A percentile compares a stretch with the other conserved stretches of the same genome.
These are phyloP conservation scores for Vinca major DNA, from an alignment of 305 asterid species.

Conservation along the genomic window DNA sequence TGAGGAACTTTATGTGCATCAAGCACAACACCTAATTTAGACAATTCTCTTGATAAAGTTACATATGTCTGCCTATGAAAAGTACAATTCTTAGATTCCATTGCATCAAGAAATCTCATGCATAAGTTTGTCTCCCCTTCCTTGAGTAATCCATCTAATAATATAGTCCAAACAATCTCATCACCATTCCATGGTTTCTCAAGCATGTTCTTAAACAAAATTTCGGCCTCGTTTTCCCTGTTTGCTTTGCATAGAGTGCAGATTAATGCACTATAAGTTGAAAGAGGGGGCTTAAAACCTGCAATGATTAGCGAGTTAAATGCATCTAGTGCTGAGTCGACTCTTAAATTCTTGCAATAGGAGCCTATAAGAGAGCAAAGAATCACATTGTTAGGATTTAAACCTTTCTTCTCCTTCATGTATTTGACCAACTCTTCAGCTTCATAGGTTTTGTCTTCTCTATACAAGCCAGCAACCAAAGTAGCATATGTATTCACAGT, in stretches of 20 bases:
- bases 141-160: conserved; percentile 79
- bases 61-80: conserved; percentile 46
- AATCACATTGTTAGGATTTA: conserved; percentile 47
- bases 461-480: conserved; percentile 55
- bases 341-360: conserved; percentile 63
- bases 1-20: not conserved
- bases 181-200: conserved; percentile 57
- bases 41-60: conserved; percentile 53
- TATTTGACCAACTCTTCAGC: conserved; percentile 53
- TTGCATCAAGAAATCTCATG: conserved; percentile 50
- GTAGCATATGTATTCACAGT: conserved; percentile 40
- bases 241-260: conserved; percentile 46
- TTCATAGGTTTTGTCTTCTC: conserved; percentile 53
- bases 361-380: conserved; percentile 56
- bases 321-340: conserved; percentile 45
- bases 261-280: conserved; percentile 44
- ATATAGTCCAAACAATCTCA: conserved; percentile 88
- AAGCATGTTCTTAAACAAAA: conserved; percentile 56
- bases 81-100: conserved; percentile 51
- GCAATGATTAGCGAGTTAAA: conserved; percentile 34
- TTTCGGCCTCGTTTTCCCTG: conserved; percentile 48
- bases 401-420: conserved; percentile 70
- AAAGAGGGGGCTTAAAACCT: conserved; percentile 49
- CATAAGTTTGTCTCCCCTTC: conserved; percentile 49
- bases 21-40: conserved; percentile 24